Conservation (phyloP, 2,329 filamentous ascomycete species). For the Pseudogymnoascus sp. region DNA sequence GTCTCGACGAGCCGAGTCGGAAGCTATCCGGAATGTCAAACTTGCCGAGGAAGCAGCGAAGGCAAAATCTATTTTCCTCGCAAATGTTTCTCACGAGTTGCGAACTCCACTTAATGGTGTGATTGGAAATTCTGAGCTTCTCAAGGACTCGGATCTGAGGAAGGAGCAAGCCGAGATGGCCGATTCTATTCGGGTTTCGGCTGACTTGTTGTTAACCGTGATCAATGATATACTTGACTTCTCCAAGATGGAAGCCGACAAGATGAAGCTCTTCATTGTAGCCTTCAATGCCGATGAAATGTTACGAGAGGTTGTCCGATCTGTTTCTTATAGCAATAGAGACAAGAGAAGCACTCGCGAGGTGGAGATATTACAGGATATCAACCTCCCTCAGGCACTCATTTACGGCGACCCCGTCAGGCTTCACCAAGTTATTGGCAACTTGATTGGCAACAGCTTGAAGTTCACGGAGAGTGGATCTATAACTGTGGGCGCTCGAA, state of each 20-base stretch:
- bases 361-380: constrained; percentile 61
- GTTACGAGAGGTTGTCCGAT: constrained; percentile 59
- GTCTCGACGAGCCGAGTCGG: constrained; percentile 68
- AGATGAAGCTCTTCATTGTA: constrained; percentile 73
- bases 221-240: constrained; percentile 97
- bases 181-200: constrained; percentile 79
- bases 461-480: constrained; percentile 88
- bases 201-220: constrained; percentile 79
- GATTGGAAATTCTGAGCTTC: constrained; percentile 79
- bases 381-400: constrained; percentile 63
- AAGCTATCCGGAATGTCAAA: constrained; percentile 72
- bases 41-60: constrained; percentile 78
- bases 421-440: constrained; percentile 65
- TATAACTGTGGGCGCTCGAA: constrained; percentile 72
- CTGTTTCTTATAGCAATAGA: constrained; percentile 59
- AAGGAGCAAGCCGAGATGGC: constrained; percentile 78
- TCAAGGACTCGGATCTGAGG: constrained; percentile 69
- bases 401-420: constrained; percentile 61
- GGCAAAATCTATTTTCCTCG: constrained; percentile 75
- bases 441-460: constrained; percentile 85
- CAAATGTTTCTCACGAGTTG: constrained; percentile 75
- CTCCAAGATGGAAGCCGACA: constrained; percentile 85
- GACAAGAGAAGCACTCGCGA: constrained; percentile 58
- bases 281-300: constrained; percentile 61
- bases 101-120: constrained; percentile 81